Evolutionary conservation across 2,329 filamentous ascomycete genomes (phyloP).

Genomic region (Whalleya microplaca): DNA sequence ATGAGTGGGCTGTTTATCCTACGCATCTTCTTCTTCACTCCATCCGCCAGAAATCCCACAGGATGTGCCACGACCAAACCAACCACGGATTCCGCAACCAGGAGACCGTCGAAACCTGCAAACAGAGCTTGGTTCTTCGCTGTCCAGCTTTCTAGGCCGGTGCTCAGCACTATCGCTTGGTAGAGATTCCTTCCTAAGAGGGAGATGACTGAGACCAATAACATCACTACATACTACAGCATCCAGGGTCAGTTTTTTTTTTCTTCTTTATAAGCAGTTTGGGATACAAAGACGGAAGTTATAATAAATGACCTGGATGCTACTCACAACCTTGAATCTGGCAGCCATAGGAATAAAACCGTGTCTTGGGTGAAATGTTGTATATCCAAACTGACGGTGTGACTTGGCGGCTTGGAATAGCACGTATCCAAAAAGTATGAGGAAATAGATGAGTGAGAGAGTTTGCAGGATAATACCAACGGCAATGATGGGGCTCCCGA

Average conservation of each 20-base stretch:
- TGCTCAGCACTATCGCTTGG: constrained; percentile 30
- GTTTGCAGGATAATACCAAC: constrained; percentile 34
- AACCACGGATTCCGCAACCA: constrained; percentile 35
- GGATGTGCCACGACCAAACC: constrained; percentile 36
- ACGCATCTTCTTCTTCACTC: constrained; percentile 19
- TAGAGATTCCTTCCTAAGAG: constrained; percentile 34
- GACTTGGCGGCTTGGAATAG: constrained; percentile 28
- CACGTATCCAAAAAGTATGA: constrained; percentile 30
- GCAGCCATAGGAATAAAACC: constrained; percentile 30
- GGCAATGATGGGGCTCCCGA: constrained; percentile 29
- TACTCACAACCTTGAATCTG: constrained; percentile 34
- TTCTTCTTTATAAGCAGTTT: no score
- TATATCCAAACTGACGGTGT: constrained; percentile 32
- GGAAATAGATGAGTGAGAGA: constrained; percentile 27
- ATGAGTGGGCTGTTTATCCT: constrained; percentile 7
- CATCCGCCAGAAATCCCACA: constrained; percentile 25
- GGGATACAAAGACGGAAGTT: no score
- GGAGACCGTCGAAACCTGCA: constrained; percentile 35
- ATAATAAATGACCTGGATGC: no score
- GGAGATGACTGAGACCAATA: constrained; percentile 29
- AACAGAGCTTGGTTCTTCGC: constrained; percentile 35
- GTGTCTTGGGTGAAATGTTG: constrained; percentile 34
- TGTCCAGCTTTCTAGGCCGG: constrained; percentile 30
- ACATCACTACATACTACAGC: constrained; percentile 31
- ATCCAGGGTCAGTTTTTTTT: no score